Evolutionary conservation across 768 basidiomycete species (phyloP).

Genomic region (Gautieria morchelliformis): DNA sequence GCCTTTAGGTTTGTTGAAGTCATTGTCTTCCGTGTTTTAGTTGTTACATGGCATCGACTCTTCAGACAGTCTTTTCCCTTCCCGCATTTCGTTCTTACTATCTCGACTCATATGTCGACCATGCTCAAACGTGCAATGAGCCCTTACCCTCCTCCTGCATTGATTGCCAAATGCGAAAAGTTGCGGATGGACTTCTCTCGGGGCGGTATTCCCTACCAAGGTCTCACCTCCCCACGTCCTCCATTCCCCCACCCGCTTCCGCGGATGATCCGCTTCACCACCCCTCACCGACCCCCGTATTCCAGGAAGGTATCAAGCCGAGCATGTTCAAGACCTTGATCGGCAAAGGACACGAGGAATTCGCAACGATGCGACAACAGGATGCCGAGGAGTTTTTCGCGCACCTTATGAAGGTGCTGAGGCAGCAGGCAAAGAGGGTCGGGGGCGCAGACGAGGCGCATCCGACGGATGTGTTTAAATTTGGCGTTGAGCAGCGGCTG

Average conservation of each 20-base stretch:
- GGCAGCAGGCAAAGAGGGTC: constrained; percentile 50
- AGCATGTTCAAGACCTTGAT: constrained; percentile 79
- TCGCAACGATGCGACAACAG: constrained; percentile 94
- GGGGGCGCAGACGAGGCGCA: constrained; percentile 34
- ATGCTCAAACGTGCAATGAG: constrained; percentile 55
- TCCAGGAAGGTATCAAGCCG: constrained; percentile 81
- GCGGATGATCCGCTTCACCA: neutral
- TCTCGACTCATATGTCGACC: constrained; percentile 34
- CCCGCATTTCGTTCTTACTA: constrained; percentile 71
- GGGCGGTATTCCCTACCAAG: constrained; percentile 77
- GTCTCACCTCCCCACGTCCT: constrained; percentile 20
- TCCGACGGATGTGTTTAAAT: constrained; percentile 69
- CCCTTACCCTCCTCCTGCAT: constrained; percentile 72
- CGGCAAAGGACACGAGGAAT: constrained; percentile 89
- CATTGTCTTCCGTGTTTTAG: constrained; percentile 26
- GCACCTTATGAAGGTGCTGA: constrained; percentile 64
- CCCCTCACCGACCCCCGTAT: constrained; percentile 35
- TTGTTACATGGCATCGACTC: constrained; percentile 94
- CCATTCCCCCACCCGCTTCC: constrained; percentile 9
- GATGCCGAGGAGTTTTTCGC: constrained; percentile 93
- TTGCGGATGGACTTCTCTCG: constrained; percentile 86
- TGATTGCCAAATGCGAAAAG: constrained; percentile 92
- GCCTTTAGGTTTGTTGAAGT: neutral
- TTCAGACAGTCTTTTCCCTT: constrained; percentile 81
- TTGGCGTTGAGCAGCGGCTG: constrained; percentile 78